Evolutionary conservation across 257 asterid genomes (phyloP).

Genomic region (Anisodus acutangulus): DNA sequence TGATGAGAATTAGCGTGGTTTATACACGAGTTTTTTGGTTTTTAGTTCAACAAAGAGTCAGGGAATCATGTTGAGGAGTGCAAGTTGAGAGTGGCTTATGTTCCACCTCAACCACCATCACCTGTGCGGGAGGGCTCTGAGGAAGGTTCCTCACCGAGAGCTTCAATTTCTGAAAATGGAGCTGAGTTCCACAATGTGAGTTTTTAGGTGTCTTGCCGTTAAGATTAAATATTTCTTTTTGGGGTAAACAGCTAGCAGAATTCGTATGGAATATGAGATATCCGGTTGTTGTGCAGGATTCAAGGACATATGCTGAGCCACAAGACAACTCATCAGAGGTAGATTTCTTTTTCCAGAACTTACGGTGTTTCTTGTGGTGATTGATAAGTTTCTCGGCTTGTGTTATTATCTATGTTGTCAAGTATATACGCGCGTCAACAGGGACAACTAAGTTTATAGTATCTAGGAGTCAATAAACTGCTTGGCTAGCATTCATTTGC

Average conservation of each 20-base stretch:
- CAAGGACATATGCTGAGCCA: conserved; percentile 58
- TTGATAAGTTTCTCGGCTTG: background rate
- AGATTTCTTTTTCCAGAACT: conserved; percentile 30
- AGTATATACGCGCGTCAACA: background rate
- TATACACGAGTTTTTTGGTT: conserved; percentile 28
- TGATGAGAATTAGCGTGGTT: background rate
- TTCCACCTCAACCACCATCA: conserved; percentile 83
- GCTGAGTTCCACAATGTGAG: conserved; percentile 70
- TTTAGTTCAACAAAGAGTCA: conserved; percentile 81
- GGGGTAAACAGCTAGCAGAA: background rate
- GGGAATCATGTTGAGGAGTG: conserved; percentile 88
- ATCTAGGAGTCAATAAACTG: background rate
- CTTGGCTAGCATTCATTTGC: background rate
- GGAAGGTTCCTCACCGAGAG: conserved; percentile 95
- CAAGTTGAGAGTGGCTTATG: conserved; percentile 87
- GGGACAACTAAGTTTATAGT: background rate
- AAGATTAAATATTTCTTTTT: conserved; percentile 11
- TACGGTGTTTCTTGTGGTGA: background rate
- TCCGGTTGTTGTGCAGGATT: conserved; percentile 43
- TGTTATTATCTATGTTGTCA: background rate
- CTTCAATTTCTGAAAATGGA: conserved; percentile 88
- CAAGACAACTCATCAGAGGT: conserved; percentile 79
- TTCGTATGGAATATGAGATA: conserved; percentile 3
- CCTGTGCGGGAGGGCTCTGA: conserved; percentile 95
- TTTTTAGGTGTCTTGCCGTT: conserved; percentile 30